Base-by-base conservation (phyloP, 805 yeast genomes). In the Pichia manshurica region DNA sequence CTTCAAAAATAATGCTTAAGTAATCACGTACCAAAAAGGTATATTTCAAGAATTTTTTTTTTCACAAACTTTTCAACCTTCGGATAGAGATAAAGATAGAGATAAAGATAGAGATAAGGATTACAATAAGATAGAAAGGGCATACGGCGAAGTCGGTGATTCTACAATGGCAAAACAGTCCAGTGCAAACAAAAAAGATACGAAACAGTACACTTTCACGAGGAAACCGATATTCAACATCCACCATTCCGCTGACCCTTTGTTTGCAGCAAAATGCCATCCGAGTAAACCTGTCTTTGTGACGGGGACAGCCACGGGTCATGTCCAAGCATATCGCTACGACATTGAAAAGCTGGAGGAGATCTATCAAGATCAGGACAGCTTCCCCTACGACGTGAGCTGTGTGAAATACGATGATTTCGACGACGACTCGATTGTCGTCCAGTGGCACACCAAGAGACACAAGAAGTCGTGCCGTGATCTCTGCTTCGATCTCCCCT, bases 401-500 rank as follows among this genome's bases (percentile, higher is more conserved):
- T 22, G 52, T 45, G 21, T 56, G 1, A 66, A 61, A 7, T 63
- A 58, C 21, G 61, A 58, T 5, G 59, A 51, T 5, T 64, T 63
- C 12, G 55, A 53, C 10, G 51, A 49, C 9, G 50, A 46, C 17
- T 44, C 69, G 17, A 59, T 72, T 4, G 60, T 66, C 4, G 58
- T 74, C 23, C 47, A 65, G 1, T 91, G 99, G 99, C 78, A 83
- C 47, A 90, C 97, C 0, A 86, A 79, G 58, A 76, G 98, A 61
- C 98, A 91, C 61, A 89, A 88, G 63, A 90, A 88, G 1, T 83
- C 95, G 53, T 87, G 95, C 51, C 69, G 99, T 38, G 78, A 84
- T 4, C 68, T 87, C 2, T 68, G 78, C 7, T 82, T 87, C 62
- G 86, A 81, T 50, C 77, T 80, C 33, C 43, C 50, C 19, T 48